Base-by-base conservation (phyloP, 2,329 filamentous ascomycete genomes). In the Nigrospora osmanthi region DNA sequence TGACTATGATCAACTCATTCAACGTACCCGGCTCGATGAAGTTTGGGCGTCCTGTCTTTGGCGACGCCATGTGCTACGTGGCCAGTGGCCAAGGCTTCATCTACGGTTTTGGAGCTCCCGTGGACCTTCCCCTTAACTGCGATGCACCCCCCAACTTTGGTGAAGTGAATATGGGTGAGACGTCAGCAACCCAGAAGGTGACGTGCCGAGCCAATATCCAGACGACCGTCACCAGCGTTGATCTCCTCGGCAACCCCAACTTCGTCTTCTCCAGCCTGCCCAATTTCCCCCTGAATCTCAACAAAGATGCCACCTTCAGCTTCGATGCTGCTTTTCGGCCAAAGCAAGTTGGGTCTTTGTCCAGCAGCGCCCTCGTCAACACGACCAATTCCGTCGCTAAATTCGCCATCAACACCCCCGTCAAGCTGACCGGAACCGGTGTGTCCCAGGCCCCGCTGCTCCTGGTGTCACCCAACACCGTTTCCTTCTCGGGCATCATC, bases 41-140 rank as follows among this genome's bases (percentile, higher is more conserved):
- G 58, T 81, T 81, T 49, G 72, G 71, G 3, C 67, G 76, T 2
- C 73, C 77, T 2, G 74, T 77, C 3, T 80, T 81, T 45, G 77
- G 77, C 7, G 67, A 81, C 46, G 75, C 73, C 0, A 68, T 71
- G 45, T 68, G 72, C 3, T 81, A 80, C 48, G 57, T 80, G n/a
- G 73, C 72, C 11, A 75, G 71, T 1, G 72, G 62, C 3, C 58
- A 63, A 19, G 78, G 77, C 4, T 70, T 61, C 44, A 54, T 81
- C 16, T 78, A 79, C 30, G 76, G 67, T 2, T 79, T 77, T 44
- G 77, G 77, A 1, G 73, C 75, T 0, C 75, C 76, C 0, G 72
- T 75, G 28, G 78, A 73, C 35, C 53, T 67, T 4, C 70, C 76
- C 0, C 59, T 81, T 2, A 75, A 78, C 54, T 81, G 76, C 53